These are phyloP conservation scores for Annona squamosa DNA, from an alignment of 164 flowering plant species.

Conservation along the genomic window DNA sequence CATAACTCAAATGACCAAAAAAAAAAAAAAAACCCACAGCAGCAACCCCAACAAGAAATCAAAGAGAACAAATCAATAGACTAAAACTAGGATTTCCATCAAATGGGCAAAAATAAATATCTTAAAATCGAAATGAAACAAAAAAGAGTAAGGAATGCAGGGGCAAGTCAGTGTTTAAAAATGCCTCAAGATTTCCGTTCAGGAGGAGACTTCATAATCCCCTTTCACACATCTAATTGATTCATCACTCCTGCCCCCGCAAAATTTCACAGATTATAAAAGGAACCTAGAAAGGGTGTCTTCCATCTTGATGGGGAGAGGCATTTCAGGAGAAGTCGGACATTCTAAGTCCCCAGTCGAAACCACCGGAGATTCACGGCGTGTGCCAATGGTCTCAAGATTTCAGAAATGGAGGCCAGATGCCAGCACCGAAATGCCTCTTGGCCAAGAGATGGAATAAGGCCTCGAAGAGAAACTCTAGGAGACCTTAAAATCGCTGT, in stretches of 20 bases:
- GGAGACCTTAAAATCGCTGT: background rate
- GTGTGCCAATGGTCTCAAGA: background rate
- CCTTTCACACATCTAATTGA: conserved; percentile 13
- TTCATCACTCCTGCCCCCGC: conserved; percentile 7
- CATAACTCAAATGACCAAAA: no score
- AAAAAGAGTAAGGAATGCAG: no score
- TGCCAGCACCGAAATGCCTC: background rate
- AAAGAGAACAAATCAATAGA: no score
- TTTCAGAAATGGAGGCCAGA: background rate
- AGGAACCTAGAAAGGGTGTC: background rate
- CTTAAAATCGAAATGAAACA: no score
- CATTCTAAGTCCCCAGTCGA: background rate
- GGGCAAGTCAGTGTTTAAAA: conserved; percentile 3
- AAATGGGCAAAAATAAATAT: no score
- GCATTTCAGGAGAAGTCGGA: background rate
- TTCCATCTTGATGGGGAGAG: background rate
- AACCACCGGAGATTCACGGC: background rate
- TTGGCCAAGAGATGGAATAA: background rate
- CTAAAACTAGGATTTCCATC: no score
- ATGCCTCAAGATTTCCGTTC: conserved; percentile 9
- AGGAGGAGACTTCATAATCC: background rate
- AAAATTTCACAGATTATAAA: background rate
- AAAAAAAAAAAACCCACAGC: no score
- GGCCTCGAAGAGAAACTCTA: background rate
- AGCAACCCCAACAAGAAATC: no score